Conservation (phyloP, 164 flowering plant species). For the Umbilicus rupestris region DNA sequence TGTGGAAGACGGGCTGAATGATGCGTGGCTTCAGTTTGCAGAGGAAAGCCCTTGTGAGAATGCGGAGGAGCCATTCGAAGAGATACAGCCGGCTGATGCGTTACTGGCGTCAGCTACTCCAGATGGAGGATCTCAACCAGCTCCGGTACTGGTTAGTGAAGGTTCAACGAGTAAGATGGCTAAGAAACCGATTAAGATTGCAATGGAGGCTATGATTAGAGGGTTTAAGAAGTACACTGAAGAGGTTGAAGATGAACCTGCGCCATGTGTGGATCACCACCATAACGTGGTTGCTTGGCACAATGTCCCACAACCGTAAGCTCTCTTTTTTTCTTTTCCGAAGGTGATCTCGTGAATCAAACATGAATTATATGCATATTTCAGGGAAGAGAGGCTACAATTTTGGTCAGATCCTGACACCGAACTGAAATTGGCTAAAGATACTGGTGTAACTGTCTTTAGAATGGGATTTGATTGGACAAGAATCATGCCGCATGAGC, state of each 20-base stretch:
- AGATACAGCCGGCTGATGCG: conserved; percentile 45
- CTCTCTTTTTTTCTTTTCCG: background rate
- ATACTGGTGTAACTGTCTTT: conserved; percentile 75
- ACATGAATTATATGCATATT: conserved; percentile 13
- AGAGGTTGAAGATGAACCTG: conserved; percentile 36
- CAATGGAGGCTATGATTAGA: conserved; percentile 91
- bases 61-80: conserved; percentile 17
- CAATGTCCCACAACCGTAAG: conserved; percentile 96
- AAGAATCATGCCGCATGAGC: conserved; percentile 82
- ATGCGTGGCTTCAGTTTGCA: conserved; percentile 98
- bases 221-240: conserved; percentile 54
- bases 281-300: conserved; percentile 95
- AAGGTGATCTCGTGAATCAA: background rate
- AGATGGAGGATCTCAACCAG: conserved; percentile 71
- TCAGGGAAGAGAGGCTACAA: conserved; percentile 85
- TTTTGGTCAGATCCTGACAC: conserved; percentile 99
- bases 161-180: conserved; percentile 21
- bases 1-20: conserved; percentile 87
- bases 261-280: conserved; percentile 25
- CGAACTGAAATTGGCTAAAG: conserved; percentile 79
- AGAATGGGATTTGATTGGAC: conserved; percentile 98
- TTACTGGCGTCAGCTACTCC: conserved; percentile 49
- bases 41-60: conserved; percentile 47
- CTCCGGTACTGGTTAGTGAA: conserved; percentile 18
- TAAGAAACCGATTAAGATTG: conserved; percentile 48